Evolutionary conservation across 2,329 filamentous ascomycete species (phyloP).

Genomic region (Ophiocordyceps camponoti-saundersi): DNA sequence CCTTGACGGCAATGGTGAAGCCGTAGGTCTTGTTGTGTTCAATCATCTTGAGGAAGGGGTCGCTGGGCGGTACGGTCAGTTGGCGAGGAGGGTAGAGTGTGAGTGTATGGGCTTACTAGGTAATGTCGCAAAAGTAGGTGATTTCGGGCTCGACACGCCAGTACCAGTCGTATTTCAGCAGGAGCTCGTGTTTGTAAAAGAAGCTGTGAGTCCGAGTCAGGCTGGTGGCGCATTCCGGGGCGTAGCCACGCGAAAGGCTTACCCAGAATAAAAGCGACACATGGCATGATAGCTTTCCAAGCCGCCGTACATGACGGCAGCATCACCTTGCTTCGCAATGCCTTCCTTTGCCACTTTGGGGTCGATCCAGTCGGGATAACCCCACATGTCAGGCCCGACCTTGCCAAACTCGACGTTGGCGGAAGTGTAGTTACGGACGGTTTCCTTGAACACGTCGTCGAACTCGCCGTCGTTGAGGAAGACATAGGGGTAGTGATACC

Average conservation of each 20-base stretch:
- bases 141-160: conserved; percentile 98
- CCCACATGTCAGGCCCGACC: conserved; percentile 84
- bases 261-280: conserved; percentile 99
- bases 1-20: conserved; percentile 97
- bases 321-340: conserved; percentile 90
- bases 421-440: conserved; percentile 80
- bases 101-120: conserved; percentile 46
- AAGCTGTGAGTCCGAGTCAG: conserved; percentile 34
- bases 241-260: conserved; percentile 15
- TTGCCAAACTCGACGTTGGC: conserved; percentile 80
- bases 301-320: conserved; percentile 97
- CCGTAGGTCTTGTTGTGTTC: conserved; percentile 93
- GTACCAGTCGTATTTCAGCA: conserved; percentile 98
- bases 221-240: conserved; percentile 7
- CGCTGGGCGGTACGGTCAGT: conserved; percentile 29
- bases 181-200: conserved; percentile 92
- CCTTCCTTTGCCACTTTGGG: conserved; percentile 87
- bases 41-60: conserved; percentile 92
- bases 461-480: conserved; percentile 97
- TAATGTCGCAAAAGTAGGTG: conserved; percentile 99
- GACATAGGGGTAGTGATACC: conserved; percentile 97
- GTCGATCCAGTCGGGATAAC: conserved; percentile 92
- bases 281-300: conserved; percentile 98
- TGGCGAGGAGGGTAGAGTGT: neutral
- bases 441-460: conserved; percentile 83